Evolutionary conservation across 257 asterid genomes (phyloP).

Genomic region (Solanum chaucha): DNA sequence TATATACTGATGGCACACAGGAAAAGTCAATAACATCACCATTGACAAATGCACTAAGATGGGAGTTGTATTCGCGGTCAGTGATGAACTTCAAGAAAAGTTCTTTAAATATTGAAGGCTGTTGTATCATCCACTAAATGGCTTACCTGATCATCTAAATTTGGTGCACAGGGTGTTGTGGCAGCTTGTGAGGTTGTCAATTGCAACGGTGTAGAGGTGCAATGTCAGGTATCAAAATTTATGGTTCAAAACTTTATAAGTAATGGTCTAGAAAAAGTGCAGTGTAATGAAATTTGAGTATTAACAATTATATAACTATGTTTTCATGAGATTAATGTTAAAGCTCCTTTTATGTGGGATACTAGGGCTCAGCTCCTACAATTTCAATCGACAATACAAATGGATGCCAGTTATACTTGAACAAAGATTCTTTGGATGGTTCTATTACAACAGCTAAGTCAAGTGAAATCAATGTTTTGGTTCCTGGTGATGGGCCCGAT

Average conservation of each 20-base stretch:
- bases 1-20: conserved; percentile 24
- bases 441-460: conserved; percentile 93
- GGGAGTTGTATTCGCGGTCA: conserved; percentile 91
- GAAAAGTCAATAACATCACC: conserved; percentile 96
- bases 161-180: conserved; percentile 70
- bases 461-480: conserved; percentile 79
- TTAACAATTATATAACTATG: not conserved
- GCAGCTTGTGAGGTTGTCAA: conserved; percentile 99
- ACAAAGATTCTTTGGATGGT: conserved; percentile 78
- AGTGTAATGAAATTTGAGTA: not conserved
- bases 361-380: conserved; percentile 89
- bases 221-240: conserved; percentile 62
- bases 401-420: conserved; percentile 87
- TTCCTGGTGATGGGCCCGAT: conserved; percentile 72
- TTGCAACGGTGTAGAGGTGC: conserved; percentile 79
- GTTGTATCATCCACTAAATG: conserved; percentile 5
- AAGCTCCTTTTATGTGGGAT: conserved; percentile 4
- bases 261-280: not conserved
- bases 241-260: not conserved
- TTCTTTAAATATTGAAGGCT: not conserved
- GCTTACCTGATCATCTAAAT: conserved; percentile 9
- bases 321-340: not conserved
- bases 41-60: conserved; percentile 93
- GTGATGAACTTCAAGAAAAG: conserved; percentile 5
- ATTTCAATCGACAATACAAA: conserved; percentile 86